A percentile compares a stretch with the other conserved stretches of the same genome.
phyloP scores from a whole-genome alignment of 1,284 basidiomycete genomes.

The Rhodofomes roseus region DNA sequence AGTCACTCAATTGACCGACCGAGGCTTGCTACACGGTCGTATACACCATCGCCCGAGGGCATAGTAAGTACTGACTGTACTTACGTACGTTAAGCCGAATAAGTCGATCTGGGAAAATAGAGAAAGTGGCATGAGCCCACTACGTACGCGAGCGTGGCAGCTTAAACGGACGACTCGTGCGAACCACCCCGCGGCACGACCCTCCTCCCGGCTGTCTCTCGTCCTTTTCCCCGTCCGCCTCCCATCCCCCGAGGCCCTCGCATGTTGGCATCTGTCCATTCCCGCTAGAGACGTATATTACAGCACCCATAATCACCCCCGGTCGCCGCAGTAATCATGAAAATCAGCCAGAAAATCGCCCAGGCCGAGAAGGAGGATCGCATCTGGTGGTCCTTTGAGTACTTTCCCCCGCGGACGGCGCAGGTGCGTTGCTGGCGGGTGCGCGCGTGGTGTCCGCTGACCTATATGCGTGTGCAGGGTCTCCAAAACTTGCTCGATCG shows the following conservation, averaged over 20 bases:
- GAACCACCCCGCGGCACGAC: neutral
- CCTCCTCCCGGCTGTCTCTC: neutral
- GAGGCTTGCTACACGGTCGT: too few species aligned
- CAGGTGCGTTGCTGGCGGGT: constrained; percentile 53
- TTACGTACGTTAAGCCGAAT: neutral
- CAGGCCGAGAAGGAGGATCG: constrained; percentile 80
- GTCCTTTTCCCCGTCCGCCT: constrained; percentile 5
- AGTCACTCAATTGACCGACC: too few species aligned
- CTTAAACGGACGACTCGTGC: neutral
- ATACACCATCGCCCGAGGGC: neutral
- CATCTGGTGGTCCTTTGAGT: constrained; percentile 95
- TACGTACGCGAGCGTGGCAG: neutral
- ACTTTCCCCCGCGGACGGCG: constrained; percentile 92
- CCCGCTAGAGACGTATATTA: constrained; percentile 7
- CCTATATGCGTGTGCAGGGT: constrained; percentile 47
- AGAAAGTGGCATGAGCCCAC: neutral
- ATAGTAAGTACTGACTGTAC: too few species aligned
- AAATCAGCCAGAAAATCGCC: constrained; percentile 87
- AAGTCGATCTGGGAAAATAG: neutral
- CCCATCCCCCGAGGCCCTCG: constrained; percentile 10
- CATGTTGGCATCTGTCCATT: constrained; percentile 1
- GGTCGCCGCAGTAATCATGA: constrained; percentile 52
- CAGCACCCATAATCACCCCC: constrained; percentile 17
- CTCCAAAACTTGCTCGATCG: constrained; percentile 94
- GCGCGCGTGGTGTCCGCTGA: constrained; percentile 5